phyloP scores from a whole-genome alignment of 2,329 filamentous ascomycete genomes.

The Coniochaeta sp. region DNA sequence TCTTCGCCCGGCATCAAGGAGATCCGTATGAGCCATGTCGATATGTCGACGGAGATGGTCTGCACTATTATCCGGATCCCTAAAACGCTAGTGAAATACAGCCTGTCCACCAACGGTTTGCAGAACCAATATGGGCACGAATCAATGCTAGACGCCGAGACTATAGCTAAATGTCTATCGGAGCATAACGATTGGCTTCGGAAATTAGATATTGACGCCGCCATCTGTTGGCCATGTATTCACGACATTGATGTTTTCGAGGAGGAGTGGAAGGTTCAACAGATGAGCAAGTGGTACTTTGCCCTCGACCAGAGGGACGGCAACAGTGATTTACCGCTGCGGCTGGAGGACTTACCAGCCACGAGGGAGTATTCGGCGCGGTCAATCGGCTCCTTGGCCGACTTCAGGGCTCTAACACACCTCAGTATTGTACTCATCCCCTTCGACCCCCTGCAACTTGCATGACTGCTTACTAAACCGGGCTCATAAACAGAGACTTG shows the following conservation, averaged over 20 bases:
- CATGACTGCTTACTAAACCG: neutral
- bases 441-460: neutral
- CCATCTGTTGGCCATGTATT: neutral
- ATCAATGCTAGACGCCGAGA: neutral
- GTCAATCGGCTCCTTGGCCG: conserved; percentile 6
- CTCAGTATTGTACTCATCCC: neutral
- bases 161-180: conserved; percentile 5
- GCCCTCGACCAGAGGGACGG: neutral
- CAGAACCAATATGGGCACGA: neutral
- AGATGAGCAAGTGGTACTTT: neutral
- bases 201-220: conserved; percentile 6
- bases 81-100: conserved; percentile 2
- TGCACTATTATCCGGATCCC: conserved; percentile 8
- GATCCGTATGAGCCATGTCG: conserved; percentile 4
- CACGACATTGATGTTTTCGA: neutral
- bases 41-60: conserved; percentile 3
- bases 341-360: neutral
- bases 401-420: conserved; percentile 4
- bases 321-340: neutral
- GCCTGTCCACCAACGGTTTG: conserved; percentile 3
- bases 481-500: neutral
- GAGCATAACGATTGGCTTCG: conserved; percentile 4
- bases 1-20: conserved; percentile 4
- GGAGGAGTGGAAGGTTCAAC: neutral
- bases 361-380: conserved; percentile 1